Evolutionary conservation across 305 asterid species (phyloP).

Genomic region (Rubia occidens): DNA sequence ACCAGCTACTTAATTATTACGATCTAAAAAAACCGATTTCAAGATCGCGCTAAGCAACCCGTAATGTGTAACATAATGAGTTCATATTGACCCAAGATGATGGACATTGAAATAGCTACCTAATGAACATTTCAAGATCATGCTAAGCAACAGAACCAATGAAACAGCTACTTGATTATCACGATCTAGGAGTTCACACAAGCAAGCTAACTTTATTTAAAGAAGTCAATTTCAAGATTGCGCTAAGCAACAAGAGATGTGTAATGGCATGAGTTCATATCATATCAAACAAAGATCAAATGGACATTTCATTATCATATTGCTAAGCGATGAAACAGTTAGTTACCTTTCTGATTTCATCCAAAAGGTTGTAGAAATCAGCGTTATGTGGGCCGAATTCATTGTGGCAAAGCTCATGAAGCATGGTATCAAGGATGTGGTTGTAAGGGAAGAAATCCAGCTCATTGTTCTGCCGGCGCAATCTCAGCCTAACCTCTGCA

Average conservation of each 20-base stretch:
- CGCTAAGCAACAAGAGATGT: background rate
- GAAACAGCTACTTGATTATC: background rate
- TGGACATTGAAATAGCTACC: too few relatives aligned
- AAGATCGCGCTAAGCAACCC: background rate
- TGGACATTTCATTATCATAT: background rate
- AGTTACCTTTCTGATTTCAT: slow-evolving; percentile 62
- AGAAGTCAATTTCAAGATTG: background rate
- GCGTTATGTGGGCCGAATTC: slow-evolving; percentile 69
- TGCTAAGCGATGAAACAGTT: background rate
- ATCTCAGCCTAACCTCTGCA: slow-evolving; percentile 60
- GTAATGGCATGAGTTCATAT: background rate
- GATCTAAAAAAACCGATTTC: background rate
- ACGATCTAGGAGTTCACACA: slow-evolving; percentile 8
- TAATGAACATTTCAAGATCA: background rate
- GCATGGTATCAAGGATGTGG: slow-evolving; percentile 75
- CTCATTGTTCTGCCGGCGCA: slow-evolving; percentile 67
- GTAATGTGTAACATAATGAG: background rate
- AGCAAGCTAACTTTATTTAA: slow-evolving; percentile 4
- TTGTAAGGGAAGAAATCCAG: slow-evolving; percentile 62
- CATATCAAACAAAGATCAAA: background rate
- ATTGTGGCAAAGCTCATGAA: slow-evolving; percentile 89
- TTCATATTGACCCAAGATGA: too few relatives aligned
- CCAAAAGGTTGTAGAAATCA: slow-evolving; percentile 74
- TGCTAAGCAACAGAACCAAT: background rate
- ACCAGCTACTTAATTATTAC: background rate